phyloP scores from a whole-genome alignment of 495 filamentous ascomycete species.

The Lasiosphaeria hispida region DNA sequence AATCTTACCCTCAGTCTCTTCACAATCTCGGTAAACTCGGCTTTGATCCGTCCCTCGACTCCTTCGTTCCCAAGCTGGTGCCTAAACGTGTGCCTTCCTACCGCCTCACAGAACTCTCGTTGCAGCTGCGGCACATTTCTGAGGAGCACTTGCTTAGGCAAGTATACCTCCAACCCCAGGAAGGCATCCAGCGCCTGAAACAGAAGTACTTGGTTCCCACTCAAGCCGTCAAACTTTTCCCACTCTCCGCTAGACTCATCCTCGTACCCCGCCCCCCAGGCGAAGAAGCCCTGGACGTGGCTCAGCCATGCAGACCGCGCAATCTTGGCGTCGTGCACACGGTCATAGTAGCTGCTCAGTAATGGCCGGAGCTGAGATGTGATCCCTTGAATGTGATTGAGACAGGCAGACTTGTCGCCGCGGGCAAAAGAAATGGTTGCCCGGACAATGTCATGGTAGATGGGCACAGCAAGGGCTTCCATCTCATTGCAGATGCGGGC shows the following conservation, averaged over 20 bases:
- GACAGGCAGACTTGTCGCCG: constrained; percentile 21
- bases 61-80: constrained; percentile 22
- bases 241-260: constrained; percentile 28
- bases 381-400: constrained; percentile 25
- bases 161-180: constrained; percentile 41
- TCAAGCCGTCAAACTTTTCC: constrained; percentile 44
- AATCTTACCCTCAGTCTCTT: constrained; percentile 37
- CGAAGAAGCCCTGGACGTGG: constrained; percentile 44
- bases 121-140: constrained; percentile 35
- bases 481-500: constrained; percentile 31
- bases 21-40: constrained; percentile 33
- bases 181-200: constrained; percentile 46
- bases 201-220: constrained; percentile 42
- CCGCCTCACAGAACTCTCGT: constrained; percentile 27
- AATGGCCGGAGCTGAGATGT: constrained; percentile 23
- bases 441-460: constrained; percentile 35
- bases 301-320: constrained; percentile 34
- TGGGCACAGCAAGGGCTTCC: constrained; percentile 32
- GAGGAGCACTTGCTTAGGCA: constrained; percentile 22
- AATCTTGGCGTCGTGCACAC: constrained; percentile 25
- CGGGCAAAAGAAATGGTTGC: constrained; percentile 26
- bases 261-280: constrained; percentile 36
- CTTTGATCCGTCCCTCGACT: constrained; percentile 25
- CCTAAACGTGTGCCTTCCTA: constrained; percentile 25
- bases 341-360: constrained; percentile 33